Evolutionary conservation across 805 yeast genomes (phyloP), one percentile per base, ranked within the genome.

Genomic region (Myxozyma mucilagina): DNA sequence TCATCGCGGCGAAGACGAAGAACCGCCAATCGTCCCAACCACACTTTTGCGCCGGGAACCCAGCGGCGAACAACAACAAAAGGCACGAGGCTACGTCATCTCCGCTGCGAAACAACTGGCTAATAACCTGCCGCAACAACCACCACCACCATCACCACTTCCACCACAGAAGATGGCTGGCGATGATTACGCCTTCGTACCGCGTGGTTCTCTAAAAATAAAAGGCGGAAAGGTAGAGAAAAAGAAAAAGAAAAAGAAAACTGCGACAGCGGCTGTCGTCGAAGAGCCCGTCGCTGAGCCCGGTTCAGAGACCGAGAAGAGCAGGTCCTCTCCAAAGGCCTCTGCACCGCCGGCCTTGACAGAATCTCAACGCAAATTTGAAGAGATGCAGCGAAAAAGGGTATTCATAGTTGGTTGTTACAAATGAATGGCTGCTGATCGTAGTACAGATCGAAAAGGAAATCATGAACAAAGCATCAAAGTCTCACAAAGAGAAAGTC

Each of bases 331-430:
- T 20, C 14, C 47, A 36, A 39, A 41, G 47, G 13, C 35, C 4
- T 29, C 34, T 6, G 39, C 24, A 42, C 47, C 29, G 29, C 29
- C 42, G 42, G 41, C 47, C 10, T n/a, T 45, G 49, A 67, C 70
- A 1, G 70, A 67, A 3, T 62, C 70, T 10, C 65, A 67, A 52
- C 52, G 50, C 24, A 65, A 54, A 48, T 68, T 67, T 48, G 70
- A 67, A 18, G 70, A 66, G 18, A 58, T 61, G 39, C 62, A 66
- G 57, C 57, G 68, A 5, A 66, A 66, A 47, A 54, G 68, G 52
- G 69, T 67, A 44, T 16, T 69, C 52, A 32, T n/a, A n/a, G 18
- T 9, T 13, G 29, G 1, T 53, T 29, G 24, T 13, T 53, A 32
- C 20, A 16, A 35, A 24, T 29, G 18, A 7, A 6, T 24, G 29